phyloP scores from a whole-genome alignment of 768 basidiomycete species.

The Hericium coralloides region DNA sequence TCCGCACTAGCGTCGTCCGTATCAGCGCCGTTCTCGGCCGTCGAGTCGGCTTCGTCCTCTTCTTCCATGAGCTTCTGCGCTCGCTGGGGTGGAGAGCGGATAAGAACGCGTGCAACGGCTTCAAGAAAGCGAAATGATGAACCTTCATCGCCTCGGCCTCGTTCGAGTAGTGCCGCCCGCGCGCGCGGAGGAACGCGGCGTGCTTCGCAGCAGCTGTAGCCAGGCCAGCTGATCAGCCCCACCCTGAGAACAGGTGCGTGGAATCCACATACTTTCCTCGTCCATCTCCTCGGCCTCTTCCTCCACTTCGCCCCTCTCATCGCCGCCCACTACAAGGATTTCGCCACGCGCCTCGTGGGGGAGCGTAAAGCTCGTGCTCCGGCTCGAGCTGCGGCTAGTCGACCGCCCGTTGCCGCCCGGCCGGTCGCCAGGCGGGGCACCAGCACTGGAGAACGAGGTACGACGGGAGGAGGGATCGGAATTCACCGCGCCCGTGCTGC shows the following conservation, averaged over 20 bases:
- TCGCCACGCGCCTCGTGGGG: constrained; percentile 32
- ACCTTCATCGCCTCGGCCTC: constrained; percentile 94
- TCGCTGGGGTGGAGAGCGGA: neutral
- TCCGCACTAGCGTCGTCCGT: neutral
- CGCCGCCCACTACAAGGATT: constrained; percentile 35
- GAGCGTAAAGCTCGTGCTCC: neutral
- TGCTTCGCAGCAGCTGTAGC: constrained; percentile 68
- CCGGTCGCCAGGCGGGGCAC: constrained; percentile 36
- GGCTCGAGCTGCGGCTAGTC: constrained; percentile 6
- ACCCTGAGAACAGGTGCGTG: neutral
- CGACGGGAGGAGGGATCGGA: constrained; percentile 54
- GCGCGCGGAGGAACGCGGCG: constrained; percentile 70
- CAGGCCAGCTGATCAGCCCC: neutral
- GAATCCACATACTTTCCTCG: constrained; percentile 40
- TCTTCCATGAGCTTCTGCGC: constrained; percentile 2
- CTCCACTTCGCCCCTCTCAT: constrained; percentile 47
- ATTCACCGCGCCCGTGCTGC: neutral
- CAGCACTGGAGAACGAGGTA: constrained; percentile 41
- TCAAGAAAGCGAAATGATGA: constrained; percentile 9
- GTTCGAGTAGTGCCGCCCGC: constrained; percentile 82
- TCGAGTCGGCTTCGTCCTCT: neutral
- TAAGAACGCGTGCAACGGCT: neutral
- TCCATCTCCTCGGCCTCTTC: constrained; percentile 73
- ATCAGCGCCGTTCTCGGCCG: neutral
- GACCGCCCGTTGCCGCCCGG: constrained; percentile 48